Percentiles rank a stretch among this genome's conserved stretches.
Evolutionary conservation across 441 rosid species (phyloP).

Genomic region (Pelargonium fulgidum): DNA sequence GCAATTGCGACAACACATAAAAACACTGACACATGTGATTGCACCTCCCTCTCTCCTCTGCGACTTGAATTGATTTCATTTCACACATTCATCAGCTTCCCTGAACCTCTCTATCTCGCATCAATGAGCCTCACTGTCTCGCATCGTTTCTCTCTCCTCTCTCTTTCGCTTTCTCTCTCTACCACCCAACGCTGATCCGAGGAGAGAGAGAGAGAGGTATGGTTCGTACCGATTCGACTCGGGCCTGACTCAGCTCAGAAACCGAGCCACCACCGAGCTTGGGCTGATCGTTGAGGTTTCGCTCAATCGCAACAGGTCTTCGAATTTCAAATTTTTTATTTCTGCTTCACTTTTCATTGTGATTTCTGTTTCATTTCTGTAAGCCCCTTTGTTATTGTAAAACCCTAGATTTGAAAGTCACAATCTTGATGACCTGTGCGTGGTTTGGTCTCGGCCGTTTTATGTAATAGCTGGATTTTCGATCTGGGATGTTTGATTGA

Average conservation of each 20-base stretch:
- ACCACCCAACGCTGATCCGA: conserved; percentile 17
- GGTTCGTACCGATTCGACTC: conserved; percentile 27
- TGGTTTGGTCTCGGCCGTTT: not conserved
- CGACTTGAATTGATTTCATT: not conserved
- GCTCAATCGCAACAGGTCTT: not conserved
- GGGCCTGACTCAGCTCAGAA: conserved; percentile 18
- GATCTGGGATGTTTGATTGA: conserved; percentile 13
- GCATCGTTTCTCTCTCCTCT: not conserved
- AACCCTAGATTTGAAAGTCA: conserved; percentile 5
- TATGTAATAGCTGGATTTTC: conserved; percentile 5
- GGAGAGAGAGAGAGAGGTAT: not conserved
- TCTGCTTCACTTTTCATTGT: not conserved
- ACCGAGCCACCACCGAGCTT: conserved; percentile 12
- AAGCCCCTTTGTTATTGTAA: not conserved
- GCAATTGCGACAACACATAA: not conserved
- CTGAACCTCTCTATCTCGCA: not conserved
- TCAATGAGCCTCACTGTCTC: not conserved
- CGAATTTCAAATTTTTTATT: not conserved
- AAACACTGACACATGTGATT: not conserved
- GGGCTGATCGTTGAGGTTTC: conserved; percentile 18
- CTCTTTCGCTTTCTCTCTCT: conserved; percentile 11
- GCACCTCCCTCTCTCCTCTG: not conserved
- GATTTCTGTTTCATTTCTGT: not conserved
- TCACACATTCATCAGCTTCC: not conserved
- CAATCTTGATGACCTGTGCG: conserved; percentile 16